phyloP scores from a whole-genome alignment of 2,329 filamentous ascomycete species.

The Orbilia ellipsospora region DNA sequence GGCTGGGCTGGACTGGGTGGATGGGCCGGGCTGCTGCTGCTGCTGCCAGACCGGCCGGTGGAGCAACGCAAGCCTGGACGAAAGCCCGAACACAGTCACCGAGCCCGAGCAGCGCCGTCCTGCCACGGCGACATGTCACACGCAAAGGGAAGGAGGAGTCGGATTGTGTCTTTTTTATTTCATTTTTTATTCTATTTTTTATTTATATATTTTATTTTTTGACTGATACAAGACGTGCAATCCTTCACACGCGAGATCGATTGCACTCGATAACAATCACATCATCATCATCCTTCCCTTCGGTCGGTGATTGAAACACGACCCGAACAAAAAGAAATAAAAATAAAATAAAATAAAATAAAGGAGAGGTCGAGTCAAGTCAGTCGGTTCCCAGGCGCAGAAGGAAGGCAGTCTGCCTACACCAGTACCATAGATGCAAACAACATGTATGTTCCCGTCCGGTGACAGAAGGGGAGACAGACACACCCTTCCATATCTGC shows the following conservation, averaged over 20 bases:
- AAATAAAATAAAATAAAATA: too few species aligned
- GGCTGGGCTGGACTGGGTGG: conserved; percentile 14
- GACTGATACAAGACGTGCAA: background rate
- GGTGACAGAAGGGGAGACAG: background rate
- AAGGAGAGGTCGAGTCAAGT: too few species aligned
- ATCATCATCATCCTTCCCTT: too few species aligned
- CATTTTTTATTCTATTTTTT: too few species aligned
- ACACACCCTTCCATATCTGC: background rate
- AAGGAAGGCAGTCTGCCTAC: background rate
- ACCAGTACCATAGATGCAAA: background rate
- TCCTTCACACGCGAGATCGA: too few species aligned
- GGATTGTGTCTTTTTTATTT: background rate
- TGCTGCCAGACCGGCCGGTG: too few species aligned
- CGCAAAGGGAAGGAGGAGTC: conserved; percentile 14
- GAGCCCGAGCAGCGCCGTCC: conserved; percentile 3
- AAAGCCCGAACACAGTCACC: conserved; percentile 6
- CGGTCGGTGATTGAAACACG: too few species aligned
- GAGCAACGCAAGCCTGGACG: too few species aligned
- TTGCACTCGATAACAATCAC: too few species aligned
- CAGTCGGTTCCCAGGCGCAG: too few species aligned
- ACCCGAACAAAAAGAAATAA: too few species aligned
- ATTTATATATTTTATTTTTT: too few species aligned
- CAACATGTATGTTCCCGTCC: background rate
- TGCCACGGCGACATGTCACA: background rate
- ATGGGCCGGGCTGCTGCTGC: background rate